A percentile compares a stretch with the other conserved stretches of the same genome.
These are phyloP conservation scores for Schizopora paradoxa DNA, from an alignment of 1,284 basidiomycete genomes.

Conservation along the genomic window DNA sequence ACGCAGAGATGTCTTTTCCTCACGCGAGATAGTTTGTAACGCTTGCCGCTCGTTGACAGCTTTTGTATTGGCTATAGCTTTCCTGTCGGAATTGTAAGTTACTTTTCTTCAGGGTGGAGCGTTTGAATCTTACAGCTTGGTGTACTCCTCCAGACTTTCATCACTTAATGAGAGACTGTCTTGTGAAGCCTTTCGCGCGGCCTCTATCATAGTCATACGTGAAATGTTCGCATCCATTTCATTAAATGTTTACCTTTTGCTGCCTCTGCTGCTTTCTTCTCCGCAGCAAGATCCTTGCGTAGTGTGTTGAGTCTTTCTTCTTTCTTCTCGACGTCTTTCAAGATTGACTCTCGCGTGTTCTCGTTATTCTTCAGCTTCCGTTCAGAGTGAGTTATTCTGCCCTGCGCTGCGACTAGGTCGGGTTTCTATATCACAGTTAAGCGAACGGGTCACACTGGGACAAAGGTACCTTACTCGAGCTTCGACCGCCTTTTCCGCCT, in stretches of 20 bases:
- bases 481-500: conserved; percentile 79
- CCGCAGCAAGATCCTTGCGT: conserved; percentile 60
- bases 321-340: conserved; percentile 65
- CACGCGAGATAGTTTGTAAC: conserved; percentile 76
- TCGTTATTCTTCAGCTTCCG: conserved; percentile 73
- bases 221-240: conserved; percentile 9
- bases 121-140: conserved; percentile 56
- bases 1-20: conserved; percentile 72
- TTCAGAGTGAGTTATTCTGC: conserved; percentile 82
- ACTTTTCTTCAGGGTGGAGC: background rate
- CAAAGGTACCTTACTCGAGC: conserved; percentile 51
- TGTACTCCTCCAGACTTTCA: conserved; percentile 86
- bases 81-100: conserved; percentile 40
- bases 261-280: conserved; percentile 66
- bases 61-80: conserved; percentile 69
- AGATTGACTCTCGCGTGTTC: conserved; percentile 59
- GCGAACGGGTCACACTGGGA: background rate
- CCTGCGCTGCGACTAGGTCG: conserved; percentile 74
- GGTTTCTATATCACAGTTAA: conserved; percentile 52
- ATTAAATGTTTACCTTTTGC: conserved; percentile 57
- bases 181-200: conserved; percentile 68
- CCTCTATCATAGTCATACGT: conserved; percentile 43
- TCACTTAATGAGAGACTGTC: conserved; percentile 77
- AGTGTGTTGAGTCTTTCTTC: conserved; percentile 54
- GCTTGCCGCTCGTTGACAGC: conserved; percentile 87